Evolutionary conservation across 2,329 filamentous ascomycete species (phyloP).

Genomic region (Daldinia sp.): DNA sequence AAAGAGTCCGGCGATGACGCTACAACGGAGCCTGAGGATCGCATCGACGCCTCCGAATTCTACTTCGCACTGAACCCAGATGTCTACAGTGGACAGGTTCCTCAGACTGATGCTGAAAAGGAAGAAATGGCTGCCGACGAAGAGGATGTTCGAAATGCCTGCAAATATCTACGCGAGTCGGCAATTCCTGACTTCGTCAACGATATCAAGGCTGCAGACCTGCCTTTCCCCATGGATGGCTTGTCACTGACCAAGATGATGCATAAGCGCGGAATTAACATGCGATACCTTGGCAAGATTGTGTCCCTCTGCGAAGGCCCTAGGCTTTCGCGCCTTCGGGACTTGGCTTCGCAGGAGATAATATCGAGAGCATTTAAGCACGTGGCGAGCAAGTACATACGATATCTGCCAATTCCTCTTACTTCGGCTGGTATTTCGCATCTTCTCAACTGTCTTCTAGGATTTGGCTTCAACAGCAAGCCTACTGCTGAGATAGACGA

Average conservation of each 20-base stretch:
- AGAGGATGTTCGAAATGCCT: slow-evolving; percentile 86
- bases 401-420: slow-evolving; percentile 82
- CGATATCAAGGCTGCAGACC: slow-evolving; percentile 90
- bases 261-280: slow-evolving; percentile 97
- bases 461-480: slow-evolving; percentile 78
- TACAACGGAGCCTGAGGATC: slow-evolving; percentile 66
- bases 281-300: slow-evolving; percentile 92
- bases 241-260: slow-evolving; percentile 87
- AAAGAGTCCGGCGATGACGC: slow-evolving; percentile 51
- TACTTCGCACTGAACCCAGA: slow-evolving; percentile 92
- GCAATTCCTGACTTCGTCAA: slow-evolving; percentile 87
- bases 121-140: slow-evolving; percentile 85
- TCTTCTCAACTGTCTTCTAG: slow-evolving; percentile 92
- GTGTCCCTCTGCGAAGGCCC: slow-evolving; percentile 76
- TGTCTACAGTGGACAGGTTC: slow-evolving; percentile 90
- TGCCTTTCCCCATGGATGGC: slow-evolving; percentile 99
- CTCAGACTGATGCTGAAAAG: slow-evolving; percentile 92
- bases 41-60: slow-evolving; percentile 89
- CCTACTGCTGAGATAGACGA: slow-evolving; percentile 83
- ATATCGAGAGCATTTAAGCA: slow-evolving; percentile 97
- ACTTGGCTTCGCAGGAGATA: slow-evolving; percentile 90
- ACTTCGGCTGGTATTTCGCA: slow-evolving; percentile 85
- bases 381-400: slow-evolving; percentile 81
- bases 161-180: slow-evolving; percentile 79
- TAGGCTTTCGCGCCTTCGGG: slow-evolving; percentile 80